Evolutionary conservation across 129 eudicot species (phyloP).

Genomic region (Ambrosia artemisiifolia): DNA sequence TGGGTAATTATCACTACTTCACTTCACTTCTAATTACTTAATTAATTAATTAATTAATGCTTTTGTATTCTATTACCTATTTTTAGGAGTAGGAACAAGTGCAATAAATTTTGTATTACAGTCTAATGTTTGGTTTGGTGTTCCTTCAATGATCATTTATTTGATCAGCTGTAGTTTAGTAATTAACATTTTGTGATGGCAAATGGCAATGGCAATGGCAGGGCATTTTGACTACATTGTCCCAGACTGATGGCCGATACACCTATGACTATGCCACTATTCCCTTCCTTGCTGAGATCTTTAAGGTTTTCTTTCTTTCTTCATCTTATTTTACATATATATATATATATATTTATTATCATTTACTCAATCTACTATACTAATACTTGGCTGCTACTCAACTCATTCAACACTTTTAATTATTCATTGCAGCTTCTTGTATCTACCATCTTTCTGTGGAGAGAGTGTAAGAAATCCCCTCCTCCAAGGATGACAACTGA

Average conservation of each 20-base stretch:
- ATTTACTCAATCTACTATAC: constrained; percentile 3
- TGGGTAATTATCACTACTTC: too few species aligned
- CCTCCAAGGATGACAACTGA: constrained; percentile 82
- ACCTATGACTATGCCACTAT: constrained; percentile 94
- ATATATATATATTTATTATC: too few species aligned
- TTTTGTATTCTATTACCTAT: too few species aligned
- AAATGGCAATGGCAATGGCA: constrained; percentile 26
- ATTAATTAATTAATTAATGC: too few species aligned
- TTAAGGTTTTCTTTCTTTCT: constrained; percentile 55
- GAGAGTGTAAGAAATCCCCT: constrained; percentile 53
- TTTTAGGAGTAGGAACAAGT: too few species aligned
- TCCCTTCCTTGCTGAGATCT: constrained; percentile 97
- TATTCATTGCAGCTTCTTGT: constrained; percentile 59
- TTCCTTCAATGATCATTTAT: too few species aligned
- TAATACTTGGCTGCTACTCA: too few species aligned
- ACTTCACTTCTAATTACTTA: too few species aligned
- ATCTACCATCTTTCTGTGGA: constrained; percentile 67
- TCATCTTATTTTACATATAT: background rate
- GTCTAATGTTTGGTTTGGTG: too few species aligned
- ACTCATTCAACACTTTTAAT: too few species aligned
- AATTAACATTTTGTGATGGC: background rate
- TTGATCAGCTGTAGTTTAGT: too few species aligned
- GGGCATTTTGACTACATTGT: constrained; percentile 94
- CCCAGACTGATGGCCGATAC: constrained; percentile 87
- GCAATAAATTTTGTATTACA: too few species aligned